Evolutionary conservation across 1,284 basidiomycete genomes (phyloP).

Genomic region (Sanghuangporus sanghuang): DNA sequence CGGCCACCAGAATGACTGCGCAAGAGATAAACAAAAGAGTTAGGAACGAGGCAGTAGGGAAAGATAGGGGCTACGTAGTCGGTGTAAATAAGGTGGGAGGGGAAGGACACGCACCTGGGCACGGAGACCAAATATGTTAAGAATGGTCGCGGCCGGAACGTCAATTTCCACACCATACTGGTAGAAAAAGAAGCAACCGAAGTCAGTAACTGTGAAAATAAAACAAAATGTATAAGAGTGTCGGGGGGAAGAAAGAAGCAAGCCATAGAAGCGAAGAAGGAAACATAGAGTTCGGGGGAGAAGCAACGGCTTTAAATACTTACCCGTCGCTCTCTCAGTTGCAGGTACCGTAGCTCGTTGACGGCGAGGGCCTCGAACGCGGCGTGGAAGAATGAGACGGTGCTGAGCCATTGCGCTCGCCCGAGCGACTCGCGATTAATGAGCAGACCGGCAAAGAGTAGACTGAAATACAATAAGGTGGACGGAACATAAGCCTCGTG

Average conservation of each 20-base stretch:
- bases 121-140: conserved; percentile 85
- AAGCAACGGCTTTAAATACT: conserved; percentile 22
- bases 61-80: neutral
- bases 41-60: neutral
- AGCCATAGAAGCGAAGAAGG: neutral
- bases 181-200: neutral
- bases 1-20: conserved; percentile 93
- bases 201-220: neutral
- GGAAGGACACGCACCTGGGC: conserved; percentile 55
- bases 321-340: conserved; percentile 85
- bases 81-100: neutral
- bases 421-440: conserved; percentile 90
- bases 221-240: conserved; percentile 6
- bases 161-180: conserved; percentile 93
- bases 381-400: conserved; percentile 97
- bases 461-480: conserved; percentile 38
- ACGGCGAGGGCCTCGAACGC: conserved; percentile 95
- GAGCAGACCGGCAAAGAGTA: conserved; percentile 91
- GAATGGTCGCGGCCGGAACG: conserved; percentile 88
- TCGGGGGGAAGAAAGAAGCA: conserved; percentile 3
- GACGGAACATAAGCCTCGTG: neutral
- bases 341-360: conserved; percentile 92
- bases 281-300: conserved; percentile 16
- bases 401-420: conserved; percentile 80
- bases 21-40: neutral